Evolutionary conservation across 108 stramenopile genomes (phyloP), one percentile per base, ranked within the genome.

Genomic region (Nitzschia sp.): DNA sequence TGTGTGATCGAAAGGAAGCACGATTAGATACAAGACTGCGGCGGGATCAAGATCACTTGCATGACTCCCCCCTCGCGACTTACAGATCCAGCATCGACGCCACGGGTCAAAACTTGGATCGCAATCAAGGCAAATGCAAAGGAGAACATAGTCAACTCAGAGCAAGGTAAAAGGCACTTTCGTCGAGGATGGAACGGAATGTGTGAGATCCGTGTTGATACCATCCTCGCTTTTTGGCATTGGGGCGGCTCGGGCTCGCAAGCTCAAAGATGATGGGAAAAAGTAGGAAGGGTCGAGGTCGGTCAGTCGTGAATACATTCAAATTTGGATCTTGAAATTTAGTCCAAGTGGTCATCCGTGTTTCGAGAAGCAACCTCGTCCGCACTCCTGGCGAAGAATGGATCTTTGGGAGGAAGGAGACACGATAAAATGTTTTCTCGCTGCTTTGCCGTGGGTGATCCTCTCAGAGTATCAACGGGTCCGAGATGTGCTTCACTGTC

Each of bases 391-490:
- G 11, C 56, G 15, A 50, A 50, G 48, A 50, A 50, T 21, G 48
- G 48, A 50, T 50, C 48, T 50, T 50, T 22, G 16, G 48, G 28
- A 28, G 56, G 56, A 22, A 30, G 13, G 56, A 17, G 27, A 57
- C 68, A 71, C 22, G 48, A 27, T 17, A 32, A 31, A 62, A 75
- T 69, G 31, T 59, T 69, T 25, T 41, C 30, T 30, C 68, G 58
- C 50, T 75, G 48, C 36, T 61, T 35, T 32, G 30, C 22, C 13
- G 68, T 75, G 23, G 74, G 50, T 53, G 22, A 8, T 3, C 60
- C 32, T 17, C 58, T 75, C 25, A 58, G 45, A 16, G 74, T 75
- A 69, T 75, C 74, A 48, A 75, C 60, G 19, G 58, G 26, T 4
- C 60, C 68, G 60, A 45, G 47, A 62, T 50, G 50, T 3, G 33